A percentile compares a stretch with the other conserved stretches of the same genome.
These are phyloP conservation scores for Neofusicoccum sp. DNA, from an alignment of 2,329 filamentous ascomycete species.

Conservation along the genomic window DNA sequence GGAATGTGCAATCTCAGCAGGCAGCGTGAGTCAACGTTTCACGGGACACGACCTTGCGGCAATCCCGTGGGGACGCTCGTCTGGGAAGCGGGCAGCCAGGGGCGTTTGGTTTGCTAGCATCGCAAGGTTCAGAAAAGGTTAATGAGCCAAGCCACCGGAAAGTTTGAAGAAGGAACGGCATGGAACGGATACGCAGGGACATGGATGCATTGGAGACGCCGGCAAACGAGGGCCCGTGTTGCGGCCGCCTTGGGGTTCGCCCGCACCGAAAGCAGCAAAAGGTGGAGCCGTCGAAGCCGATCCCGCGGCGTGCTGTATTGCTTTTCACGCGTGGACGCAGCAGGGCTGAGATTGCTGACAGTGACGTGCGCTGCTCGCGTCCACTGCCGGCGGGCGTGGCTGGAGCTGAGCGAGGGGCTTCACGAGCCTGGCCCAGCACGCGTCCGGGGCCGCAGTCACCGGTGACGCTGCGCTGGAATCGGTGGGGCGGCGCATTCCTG, in stretches of 20 bases:
- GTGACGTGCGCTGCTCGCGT: neutral
- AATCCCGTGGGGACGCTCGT: constrained; percentile 5
- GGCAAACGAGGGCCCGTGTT: constrained; percentile 5
- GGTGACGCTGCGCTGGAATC: neutral
- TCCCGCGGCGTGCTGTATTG: neutral
- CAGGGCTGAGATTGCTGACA: constrained; percentile 8
- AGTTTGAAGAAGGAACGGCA: neutral
- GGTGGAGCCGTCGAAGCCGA: neutral
- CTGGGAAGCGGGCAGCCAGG: constrained; percentile 3
- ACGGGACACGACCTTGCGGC: neutral
- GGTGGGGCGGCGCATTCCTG: constrained; percentile 3
- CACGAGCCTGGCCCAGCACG: neutral
- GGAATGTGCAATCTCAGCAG: constrained; percentile 15
- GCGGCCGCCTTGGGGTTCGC: neutral
- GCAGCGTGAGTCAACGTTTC: constrained; percentile 1
- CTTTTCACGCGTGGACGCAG: neutral
- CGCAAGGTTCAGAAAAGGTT: constrained; percentile 14
- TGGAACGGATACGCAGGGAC: neutral
- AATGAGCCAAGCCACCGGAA: constrained; percentile 12
- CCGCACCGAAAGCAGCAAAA: neutral
- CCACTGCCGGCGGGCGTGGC: neutral
- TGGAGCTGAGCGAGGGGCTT: constrained; percentile 8
- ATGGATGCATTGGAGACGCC: constrained; percentile 1
- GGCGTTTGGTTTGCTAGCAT: constrained; percentile 11
- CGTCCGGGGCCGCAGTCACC: neutral